These are phyloP conservation scores for Cucumis cinereus DNA, from an alignment of 306 rosid species.

Conservation along the genomic window DNA sequence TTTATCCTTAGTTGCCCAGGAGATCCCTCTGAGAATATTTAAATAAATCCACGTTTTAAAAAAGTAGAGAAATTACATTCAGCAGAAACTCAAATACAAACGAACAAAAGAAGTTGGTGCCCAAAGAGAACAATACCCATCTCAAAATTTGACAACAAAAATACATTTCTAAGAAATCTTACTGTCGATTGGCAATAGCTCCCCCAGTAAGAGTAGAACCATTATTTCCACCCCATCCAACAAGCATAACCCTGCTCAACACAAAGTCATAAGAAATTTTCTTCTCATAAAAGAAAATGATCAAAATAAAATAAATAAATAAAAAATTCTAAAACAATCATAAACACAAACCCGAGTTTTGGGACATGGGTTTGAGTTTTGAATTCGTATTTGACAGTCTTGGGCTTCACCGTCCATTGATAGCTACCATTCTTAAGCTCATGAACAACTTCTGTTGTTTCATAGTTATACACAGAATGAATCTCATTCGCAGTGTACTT, in stretches of 20 bases:
- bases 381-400: constrained; percentile 68
- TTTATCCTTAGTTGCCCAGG: constrained; percentile 98
- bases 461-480: constrained; percentile 73
- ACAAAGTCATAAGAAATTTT: not conserved
- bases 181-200: constrained; percentile 91
- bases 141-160: not conserved
- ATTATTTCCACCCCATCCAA: constrained; percentile 98
- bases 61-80: not conserved
- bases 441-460: constrained; percentile 83
- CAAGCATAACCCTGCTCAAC: constrained; percentile 73
- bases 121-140: not conserved
- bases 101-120: not conserved
- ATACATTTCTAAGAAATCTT: constrained; percentile 10
- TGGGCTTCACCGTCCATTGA: constrained; percentile 89
- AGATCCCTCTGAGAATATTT: constrained; percentile 56
- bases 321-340: too few relatives aligned
- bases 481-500: constrained; percentile 59
- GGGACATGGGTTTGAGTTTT: constrained; percentile 63
- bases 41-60: not conserved
- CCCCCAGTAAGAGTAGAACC: constrained; percentile 88
- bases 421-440: constrained; percentile 65
- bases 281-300: not conserved
- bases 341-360: constrained; percentile 54
- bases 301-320: not conserved
- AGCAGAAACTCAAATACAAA: not conserved